These are phyloP conservation scores for Magnolia sinica DNA, from an alignment of 164 flowering plant species.

Conservation along the genomic window DNA sequence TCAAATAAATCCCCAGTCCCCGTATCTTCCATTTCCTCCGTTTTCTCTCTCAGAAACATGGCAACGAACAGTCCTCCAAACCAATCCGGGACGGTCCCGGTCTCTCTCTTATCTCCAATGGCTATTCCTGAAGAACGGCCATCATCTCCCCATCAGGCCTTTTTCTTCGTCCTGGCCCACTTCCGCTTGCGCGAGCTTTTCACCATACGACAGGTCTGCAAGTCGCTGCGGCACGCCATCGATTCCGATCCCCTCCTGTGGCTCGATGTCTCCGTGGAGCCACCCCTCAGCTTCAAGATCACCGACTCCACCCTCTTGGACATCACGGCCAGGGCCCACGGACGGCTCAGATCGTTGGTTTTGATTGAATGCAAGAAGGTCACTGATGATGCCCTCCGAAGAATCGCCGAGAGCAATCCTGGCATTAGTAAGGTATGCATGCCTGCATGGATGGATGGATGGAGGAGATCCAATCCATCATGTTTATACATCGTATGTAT, in stretches of 20 bases:
- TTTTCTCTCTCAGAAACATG: background rate
- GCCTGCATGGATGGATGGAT: too few relatives aligned
- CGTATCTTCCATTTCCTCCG: background rate
- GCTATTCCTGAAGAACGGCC: conserved; percentile 11
- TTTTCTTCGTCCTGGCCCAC: conserved; percentile 52
- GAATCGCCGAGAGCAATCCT: conserved; percentile 48
- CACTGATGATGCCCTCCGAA: conserved; percentile 61
- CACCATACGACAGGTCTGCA: conserved; percentile 45
- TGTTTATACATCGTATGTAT: too few relatives aligned
- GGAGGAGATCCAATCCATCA: too few relatives aligned
- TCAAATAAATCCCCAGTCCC: too few relatives aligned
- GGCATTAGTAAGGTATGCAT: conserved; percentile 51
- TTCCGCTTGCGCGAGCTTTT: conserved; percentile 64
- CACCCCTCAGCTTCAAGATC: conserved; percentile 44
- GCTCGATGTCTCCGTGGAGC: conserved; percentile 50
- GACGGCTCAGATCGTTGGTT: conserved; percentile 51
- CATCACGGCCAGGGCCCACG: conserved; percentile 52
- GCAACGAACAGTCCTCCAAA: background rate
- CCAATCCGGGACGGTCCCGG: background rate
- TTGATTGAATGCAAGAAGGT: conserved; percentile 45
- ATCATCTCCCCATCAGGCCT: conserved; percentile 56
- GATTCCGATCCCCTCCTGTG: conserved; percentile 50
- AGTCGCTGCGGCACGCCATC: conserved; percentile 49
- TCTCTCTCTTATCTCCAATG: background rate
- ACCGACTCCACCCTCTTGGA: conserved; percentile 38